Evolutionary conservation across 2,329 filamentous ascomycete genomes (phyloP), one percentile per base, ranked within the genome.

Genomic region (Fusarium newnesense): DNA sequence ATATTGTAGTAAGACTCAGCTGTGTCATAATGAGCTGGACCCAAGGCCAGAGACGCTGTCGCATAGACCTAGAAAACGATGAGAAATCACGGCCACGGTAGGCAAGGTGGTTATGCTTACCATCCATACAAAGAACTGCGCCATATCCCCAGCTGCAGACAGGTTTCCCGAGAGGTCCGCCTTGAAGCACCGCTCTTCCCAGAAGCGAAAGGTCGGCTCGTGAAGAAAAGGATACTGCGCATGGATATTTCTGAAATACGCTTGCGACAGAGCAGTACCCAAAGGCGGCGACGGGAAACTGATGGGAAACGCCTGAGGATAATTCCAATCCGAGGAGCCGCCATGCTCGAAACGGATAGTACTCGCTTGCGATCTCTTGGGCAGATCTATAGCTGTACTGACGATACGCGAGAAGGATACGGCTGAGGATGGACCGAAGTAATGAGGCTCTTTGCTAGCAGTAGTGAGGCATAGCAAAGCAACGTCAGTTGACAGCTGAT

Each of bases 1-100:
- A 69, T 73, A n/a, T 53, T 67, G 30, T 73, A 73, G 39, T 72
- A 73, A 11, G 70, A 73, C 28, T 73, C 70, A 21, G 70, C 70
- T 12, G 69, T 72, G 11, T 66, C 69, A 16, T 73, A 72, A 26
- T 73, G 60, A 8, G 64, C 49, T 26, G 70, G 70, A 7, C 70
- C 68, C 18, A 73, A 46, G 4, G 70, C 64, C 19, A 72, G 61
- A 19, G 70, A 73, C 8, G 70, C 70, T 28, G 63, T 72, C 24
- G 70, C 70, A 13, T 72, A 72, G 4, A 71, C 65, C 68, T 71
- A 28, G 13, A 49, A n/a, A 16, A 16, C 5, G 5, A 9, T 21
- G 42, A 19, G 19, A 26, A 18, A 24, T n/a, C 1, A 9, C 16
- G 11, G 11, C 3, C 18, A 24, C 4, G 7, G 32, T 7, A 5